phyloP scores from a whole-genome alignment of 2,329 filamentous ascomycete species.

The Calonectria honghensis region DNA sequence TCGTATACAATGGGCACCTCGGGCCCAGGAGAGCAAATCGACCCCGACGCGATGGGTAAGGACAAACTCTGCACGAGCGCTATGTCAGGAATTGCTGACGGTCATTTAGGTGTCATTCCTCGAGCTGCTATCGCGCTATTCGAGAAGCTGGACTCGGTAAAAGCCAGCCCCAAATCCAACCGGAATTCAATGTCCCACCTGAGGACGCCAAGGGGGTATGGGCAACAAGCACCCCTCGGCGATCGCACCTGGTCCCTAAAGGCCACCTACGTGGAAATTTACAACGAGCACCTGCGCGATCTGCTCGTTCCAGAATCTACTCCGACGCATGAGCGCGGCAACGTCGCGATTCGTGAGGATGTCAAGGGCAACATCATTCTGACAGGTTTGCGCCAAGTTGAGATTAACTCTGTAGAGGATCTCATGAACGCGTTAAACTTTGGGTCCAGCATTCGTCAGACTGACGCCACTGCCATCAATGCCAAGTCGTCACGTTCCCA shows the following conservation, averaged over 20 bases:
- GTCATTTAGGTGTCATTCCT: conserved; percentile 87
- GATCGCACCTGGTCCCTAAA: conserved; percentile 93
- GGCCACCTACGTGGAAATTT: conserved; percentile 97
- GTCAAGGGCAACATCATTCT: conserved; percentile 95
- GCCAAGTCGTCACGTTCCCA: conserved; percentile 98
- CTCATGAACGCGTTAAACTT: conserved; percentile 92
- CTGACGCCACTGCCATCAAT: conserved; percentile 97
- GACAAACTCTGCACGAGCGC: conserved; percentile 38
- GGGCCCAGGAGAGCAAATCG: conserved; percentile 84
- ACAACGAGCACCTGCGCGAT: conserved; percentile 97
- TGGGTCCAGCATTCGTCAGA: conserved; percentile 95
- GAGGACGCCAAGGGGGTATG: conserved; percentile 85
- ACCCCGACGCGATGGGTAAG: conserved; percentile 86
- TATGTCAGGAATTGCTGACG: conserved; percentile 29
- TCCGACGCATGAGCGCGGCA: conserved; percentile 80
- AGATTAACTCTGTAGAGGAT: conserved; percentile 94
- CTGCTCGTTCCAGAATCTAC: conserved; percentile 86
- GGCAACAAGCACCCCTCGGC: conserved; percentile 65
- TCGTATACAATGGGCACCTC: conserved; percentile 99
- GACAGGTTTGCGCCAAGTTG: conserved; percentile 90
- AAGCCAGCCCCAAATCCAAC: conserved; percentile 66
- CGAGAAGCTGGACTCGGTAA: conserved; percentile 83
- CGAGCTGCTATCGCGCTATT: conserved; percentile 91
- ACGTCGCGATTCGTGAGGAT: conserved; percentile 95
- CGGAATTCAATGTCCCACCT: conserved; percentile 85